A percentile compares a stretch with the other conserved stretches of the same genome.
These are phyloP conservation scores for Aphanomyces astaci DNA, from an alignment of 352 stramenopile genomes.

Conservation along the genomic window DNA sequence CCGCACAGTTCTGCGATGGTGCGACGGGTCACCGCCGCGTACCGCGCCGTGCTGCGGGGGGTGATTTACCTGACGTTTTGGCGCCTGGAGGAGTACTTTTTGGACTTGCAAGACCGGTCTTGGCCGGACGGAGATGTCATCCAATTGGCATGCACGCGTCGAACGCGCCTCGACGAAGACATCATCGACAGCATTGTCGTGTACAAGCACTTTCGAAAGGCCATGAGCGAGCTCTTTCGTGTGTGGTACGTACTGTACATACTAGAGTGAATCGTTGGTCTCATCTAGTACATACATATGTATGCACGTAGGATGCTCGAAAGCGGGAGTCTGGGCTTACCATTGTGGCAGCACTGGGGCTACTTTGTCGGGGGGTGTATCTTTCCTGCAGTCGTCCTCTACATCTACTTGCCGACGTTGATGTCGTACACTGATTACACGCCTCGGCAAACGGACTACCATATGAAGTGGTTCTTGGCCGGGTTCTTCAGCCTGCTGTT, in stretches of 20 bases:
- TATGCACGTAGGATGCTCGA: slow-evolving; percentile 49
- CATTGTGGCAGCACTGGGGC: slow-evolving; percentile 37
- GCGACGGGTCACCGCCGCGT: neutral
- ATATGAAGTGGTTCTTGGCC: slow-evolving; percentile 40
- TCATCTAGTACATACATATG: neutral
- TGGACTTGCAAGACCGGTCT: slow-evolving; percentile 36
- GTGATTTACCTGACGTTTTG: slow-evolving; percentile 38
- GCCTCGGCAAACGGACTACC: slow-evolving; percentile 23
- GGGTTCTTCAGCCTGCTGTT: slow-evolving; percentile 34
- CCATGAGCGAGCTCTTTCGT: slow-evolving; percentile 35
- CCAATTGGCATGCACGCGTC: neutral
- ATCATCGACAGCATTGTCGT: slow-evolving; percentile 26
- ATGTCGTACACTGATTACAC: slow-evolving; percentile 4
- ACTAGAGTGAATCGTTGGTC: neutral
- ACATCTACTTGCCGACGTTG: slow-evolving; percentile 5
- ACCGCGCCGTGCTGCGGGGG: neutral
- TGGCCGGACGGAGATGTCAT: slow-evolving; percentile 26
- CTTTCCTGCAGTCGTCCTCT: slow-evolving; percentile 23
- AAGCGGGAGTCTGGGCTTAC: slow-evolving; percentile 41
- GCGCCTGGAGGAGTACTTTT: slow-evolving; percentile 42
- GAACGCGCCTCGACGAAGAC: neutral
- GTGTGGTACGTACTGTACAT: slow-evolving; percentile 29
- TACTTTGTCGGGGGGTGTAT: slow-evolving; percentile 37
- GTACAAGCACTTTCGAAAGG: slow-evolving; percentile 40
- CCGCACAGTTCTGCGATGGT: neutral